Conservation (phyloP, 2,329 filamentous ascomycete genomes). For the Harringtonia lauricola region DNA sequence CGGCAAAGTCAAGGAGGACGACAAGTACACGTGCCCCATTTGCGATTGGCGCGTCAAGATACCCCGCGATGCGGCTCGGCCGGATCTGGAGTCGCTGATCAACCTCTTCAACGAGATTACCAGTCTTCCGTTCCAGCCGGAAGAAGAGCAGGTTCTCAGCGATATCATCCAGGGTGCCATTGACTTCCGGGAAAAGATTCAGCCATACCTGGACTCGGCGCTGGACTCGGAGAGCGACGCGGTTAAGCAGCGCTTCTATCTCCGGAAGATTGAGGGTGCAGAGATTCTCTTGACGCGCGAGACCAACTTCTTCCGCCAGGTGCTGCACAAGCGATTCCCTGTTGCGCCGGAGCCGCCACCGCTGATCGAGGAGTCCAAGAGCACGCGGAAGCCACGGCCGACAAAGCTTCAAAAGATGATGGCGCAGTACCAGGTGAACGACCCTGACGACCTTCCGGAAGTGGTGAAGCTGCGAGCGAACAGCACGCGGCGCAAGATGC, state of each 20-base stretch:
- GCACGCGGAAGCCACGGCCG: conserved; percentile 87
- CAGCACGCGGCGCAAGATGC: conserved; percentile 60
- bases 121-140: conserved; percentile 80
- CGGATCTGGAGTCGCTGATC: conserved; percentile 84
- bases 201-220: conserved; percentile 68
- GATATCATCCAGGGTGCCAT: conserved; percentile 78
- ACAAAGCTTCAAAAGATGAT: conserved; percentile 96
- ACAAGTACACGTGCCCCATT: conserved; percentile 96
- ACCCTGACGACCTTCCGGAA: conserved; percentile 81
- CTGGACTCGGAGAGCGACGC: conserved; percentile 69
- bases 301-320: conserved; percentile 96
- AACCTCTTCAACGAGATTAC: conserved; percentile 76
- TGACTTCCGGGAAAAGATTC: conserved; percentile 73
- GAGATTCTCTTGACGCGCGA: conserved; percentile 86
- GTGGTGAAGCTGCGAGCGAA: conserved; percentile 70
- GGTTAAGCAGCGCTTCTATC: conserved; percentile 83
- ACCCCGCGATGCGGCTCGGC: conserved; percentile 86
- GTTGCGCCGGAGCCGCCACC: conserved; percentile 80
- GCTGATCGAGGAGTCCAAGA: conserved; percentile 75
- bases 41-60: conserved; percentile 97
- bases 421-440: conserved; percentile 75
- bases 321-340: conserved; percentile 88
- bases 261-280: conserved; percentile 93
- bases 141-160: conserved; percentile 80
- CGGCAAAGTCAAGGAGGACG: conserved; percentile 95